Evolutionary conservation across 768 basidiomycete species (phyloP).

Genomic region (Boletus bicolor): DNA sequence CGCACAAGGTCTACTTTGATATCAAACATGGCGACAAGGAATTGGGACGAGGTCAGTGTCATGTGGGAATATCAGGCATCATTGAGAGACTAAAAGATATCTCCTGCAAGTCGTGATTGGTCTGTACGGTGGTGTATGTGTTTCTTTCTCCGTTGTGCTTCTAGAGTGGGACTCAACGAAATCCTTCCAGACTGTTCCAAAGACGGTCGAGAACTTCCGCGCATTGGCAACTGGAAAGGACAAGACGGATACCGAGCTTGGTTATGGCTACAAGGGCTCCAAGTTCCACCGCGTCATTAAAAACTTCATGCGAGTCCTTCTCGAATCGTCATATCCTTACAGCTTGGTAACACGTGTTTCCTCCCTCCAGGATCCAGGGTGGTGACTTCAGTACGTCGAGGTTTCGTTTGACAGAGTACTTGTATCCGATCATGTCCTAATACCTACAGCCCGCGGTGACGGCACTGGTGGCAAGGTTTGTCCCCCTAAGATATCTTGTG

Average conservation of each 20-base stretch:
- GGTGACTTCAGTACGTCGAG: constrained; percentile 88
- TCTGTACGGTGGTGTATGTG: constrained; percentile 80
- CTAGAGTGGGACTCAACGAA: background rate
- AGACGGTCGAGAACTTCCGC: constrained; percentile 97
- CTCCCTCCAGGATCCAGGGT: constrained; percentile 80
- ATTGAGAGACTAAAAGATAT: constrained; percentile 4
- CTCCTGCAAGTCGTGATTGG: constrained; percentile 67
- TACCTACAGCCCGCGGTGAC: constrained; percentile 66
- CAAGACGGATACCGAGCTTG: constrained; percentile 62
- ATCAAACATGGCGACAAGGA: constrained; percentile 88
- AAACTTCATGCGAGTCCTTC: constrained; percentile 71
- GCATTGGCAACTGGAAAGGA: constrained; percentile 82
- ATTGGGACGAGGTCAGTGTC: constrained; percentile 69
- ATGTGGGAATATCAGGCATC: background rate
- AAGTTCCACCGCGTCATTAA: constrained; percentile 97
- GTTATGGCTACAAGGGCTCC: constrained; percentile 92
- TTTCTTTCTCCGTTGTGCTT: background rate
- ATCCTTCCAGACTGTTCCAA: constrained; percentile 75
- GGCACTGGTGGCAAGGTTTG: constrained; percentile 87
- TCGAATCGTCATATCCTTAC: background rate
- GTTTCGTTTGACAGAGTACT: constrained; percentile 11
- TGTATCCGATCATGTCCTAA: constrained; percentile 12
- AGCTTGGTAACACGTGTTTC: background rate
- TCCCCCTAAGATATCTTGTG: background rate
- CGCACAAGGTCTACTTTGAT: constrained; percentile 93